phyloP scores from a whole-genome alignment of 257 asterid species.

The Hygrophila difformis region DNA sequence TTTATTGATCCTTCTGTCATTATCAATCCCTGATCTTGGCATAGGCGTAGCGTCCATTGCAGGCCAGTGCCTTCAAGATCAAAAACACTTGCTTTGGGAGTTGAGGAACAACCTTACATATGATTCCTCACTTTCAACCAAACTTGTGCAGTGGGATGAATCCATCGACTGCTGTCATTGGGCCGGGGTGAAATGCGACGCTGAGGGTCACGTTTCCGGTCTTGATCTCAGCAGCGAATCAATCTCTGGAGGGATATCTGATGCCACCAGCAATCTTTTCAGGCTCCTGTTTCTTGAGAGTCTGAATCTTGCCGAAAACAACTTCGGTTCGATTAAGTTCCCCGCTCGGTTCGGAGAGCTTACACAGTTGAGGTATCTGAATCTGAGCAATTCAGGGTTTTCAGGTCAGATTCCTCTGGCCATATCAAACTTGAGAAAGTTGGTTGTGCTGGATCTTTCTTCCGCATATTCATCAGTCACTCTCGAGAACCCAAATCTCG shows the following conservation, averaged over 20 bases:
- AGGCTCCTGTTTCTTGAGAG: slow-evolving; percentile 25
- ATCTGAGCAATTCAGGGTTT: slow-evolving; percentile 34
- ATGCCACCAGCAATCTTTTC: slow-evolving; percentile 21
- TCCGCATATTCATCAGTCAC: slow-evolving; percentile 1
- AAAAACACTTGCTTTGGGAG: slow-evolving; percentile 35
- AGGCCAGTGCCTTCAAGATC: slow-evolving; percentile 28
- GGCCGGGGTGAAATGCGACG: slow-evolving; percentile 45
- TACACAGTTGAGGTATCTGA: slow-evolving; percentile 25
- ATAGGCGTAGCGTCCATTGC: slow-evolving; percentile 14
- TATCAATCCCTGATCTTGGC: slow-evolving; percentile 7
- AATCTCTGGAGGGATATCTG: slow-evolving; percentile 28
- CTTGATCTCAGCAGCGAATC: slow-evolving; percentile 50
- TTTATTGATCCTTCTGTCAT: slow-evolving; percentile 11
- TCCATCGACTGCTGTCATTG: slow-evolving; percentile 38
- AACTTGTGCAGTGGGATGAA: slow-evolving; percentile 41
- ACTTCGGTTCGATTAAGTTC: slow-evolving; percentile 11
- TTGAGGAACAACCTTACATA: slow-evolving; percentile 32
- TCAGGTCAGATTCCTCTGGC: slow-evolving; percentile 30
- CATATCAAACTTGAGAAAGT: slow-evolving; percentile 26
- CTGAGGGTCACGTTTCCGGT: slow-evolving; percentile 23
- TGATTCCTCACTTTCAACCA: slow-evolving; percentile 42
- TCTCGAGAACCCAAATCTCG: slow-evolving; percentile 32
- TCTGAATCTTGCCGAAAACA: slow-evolving; percentile 31
- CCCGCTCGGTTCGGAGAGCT: slow-evolving; percentile 31
- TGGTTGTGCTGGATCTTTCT: slow-evolving; percentile 36